phyloP scores from a whole-genome alignment of 345 rosid species.

The Passiflora organensis region DNA sequence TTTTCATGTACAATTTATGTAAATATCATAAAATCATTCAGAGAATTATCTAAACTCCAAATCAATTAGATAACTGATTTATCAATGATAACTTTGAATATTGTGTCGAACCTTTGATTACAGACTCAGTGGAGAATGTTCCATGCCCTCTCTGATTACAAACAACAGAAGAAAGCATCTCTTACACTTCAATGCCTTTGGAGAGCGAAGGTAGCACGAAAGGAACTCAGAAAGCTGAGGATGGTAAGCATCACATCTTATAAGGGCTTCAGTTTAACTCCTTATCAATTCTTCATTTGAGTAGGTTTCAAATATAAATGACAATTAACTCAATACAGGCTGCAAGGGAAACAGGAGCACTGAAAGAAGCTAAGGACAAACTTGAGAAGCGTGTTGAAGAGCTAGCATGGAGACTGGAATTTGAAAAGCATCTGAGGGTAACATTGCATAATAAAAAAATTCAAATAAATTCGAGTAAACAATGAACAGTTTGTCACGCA shows the following conservation, averaged over 20 bases:
- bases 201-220: conserved; percentile 54
- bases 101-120: conserved; percentile 2
- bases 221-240: conserved; percentile 54
- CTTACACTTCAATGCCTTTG: conserved; percentile 50
- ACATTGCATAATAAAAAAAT: too few species aligned
- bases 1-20: too few species aligned
- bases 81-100: too few species aligned
- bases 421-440: conserved; percentile 62
- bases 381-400: conserved; percentile 64
- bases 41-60: too few species aligned
- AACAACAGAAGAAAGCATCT: conserved; percentile 41
- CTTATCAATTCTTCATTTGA: background rate
- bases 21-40: too few species aligned
- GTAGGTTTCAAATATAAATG: background rate
- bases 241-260: conserved; percentile 30
- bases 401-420: conserved; percentile 51
- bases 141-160: conserved; percentile 41
- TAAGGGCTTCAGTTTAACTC: background rate
- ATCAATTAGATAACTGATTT: too few species aligned
- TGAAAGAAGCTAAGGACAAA: conserved; percentile 62
- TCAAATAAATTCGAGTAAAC: too few species aligned
- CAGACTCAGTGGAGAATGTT: conserved; percentile 56
- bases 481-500: too few species aligned
- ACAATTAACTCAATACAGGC: conserved; percentile 33
- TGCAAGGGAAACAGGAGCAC: conserved; percentile 70